phyloP scores from a whole-genome alignment of 306 rosid species.

The Sicyos baderoa region DNA sequence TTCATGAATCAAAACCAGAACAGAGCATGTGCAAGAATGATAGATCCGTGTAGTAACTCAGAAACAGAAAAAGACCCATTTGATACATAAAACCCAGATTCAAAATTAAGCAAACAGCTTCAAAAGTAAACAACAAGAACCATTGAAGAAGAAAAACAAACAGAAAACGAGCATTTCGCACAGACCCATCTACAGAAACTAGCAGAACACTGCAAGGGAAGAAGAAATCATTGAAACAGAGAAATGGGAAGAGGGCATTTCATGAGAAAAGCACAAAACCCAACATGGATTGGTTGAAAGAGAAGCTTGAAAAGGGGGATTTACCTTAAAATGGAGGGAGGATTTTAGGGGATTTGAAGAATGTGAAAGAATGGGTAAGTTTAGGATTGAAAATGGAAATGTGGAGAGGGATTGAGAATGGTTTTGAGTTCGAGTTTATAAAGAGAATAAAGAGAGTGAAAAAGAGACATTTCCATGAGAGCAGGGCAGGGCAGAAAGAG shows the following conservation, averaged over 20 bases:
- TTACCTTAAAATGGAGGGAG: not conserved
- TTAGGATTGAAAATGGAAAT: not conserved
- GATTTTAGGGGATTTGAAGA: not conserved
- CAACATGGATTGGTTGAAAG: not conserved
- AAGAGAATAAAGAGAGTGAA: not conserved
- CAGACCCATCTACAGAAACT: conserved; percentile 8
- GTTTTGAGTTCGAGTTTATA: not conserved
- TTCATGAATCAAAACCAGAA: not conserved
- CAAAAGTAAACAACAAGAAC: not conserved
- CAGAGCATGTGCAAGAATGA: not conserved
- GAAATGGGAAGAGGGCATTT: not conserved
- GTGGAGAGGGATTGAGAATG: not conserved
- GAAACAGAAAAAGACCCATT: not conserved
- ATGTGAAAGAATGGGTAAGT: not conserved
- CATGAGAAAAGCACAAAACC: conserved; percentile 7
- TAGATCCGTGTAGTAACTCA: not conserved
- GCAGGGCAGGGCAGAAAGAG: not conserved
- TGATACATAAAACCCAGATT: not conserved
- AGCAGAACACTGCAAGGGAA: not conserved
- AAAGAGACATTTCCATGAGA: not conserved
- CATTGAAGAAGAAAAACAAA: not conserved
- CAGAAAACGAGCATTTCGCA: not conserved
- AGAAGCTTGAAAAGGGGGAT: not conserved
- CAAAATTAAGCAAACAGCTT: not conserved
- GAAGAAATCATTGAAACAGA: not conserved